A percentile compares a stretch with the other conserved stretches of the same genome.
phyloP scores from a whole-genome alignment of 2,329 filamentous ascomycete species.

The Allantophomopsis cytisporea region DNA sequence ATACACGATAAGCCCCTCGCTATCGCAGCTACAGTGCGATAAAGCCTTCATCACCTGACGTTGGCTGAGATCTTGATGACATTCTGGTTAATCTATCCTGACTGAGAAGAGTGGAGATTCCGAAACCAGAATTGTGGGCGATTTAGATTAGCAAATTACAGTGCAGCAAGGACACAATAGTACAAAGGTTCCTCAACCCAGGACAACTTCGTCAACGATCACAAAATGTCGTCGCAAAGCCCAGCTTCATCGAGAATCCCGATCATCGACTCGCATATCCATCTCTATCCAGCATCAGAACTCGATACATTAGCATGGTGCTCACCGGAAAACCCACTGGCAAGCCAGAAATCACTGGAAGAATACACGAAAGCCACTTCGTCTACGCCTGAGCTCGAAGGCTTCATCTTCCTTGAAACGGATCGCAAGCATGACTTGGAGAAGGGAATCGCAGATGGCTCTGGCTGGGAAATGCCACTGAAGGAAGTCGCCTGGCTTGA shows the following conservation, averaged over 20 bases:
- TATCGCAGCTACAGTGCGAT: too few relatives aligned
- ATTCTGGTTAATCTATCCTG: too few relatives aligned
- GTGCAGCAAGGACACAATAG: too few relatives aligned
- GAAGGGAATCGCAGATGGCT: constrained; percentile 26
- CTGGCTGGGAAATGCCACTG: constrained; percentile 55
- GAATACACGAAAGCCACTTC: constrained; percentile 15
- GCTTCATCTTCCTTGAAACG: constrained; percentile 74
- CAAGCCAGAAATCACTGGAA: constrained; percentile 14
- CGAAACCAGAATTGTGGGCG: too few relatives aligned
- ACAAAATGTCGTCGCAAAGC: too few relatives aligned
- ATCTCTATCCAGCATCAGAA: constrained; percentile 66
- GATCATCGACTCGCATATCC: constrained; percentile 84
- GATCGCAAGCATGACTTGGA: constrained; percentile 54
- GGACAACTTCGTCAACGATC: too few relatives aligned
- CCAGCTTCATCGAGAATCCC: not conserved
- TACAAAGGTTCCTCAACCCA: too few relatives aligned
- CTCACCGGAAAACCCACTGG: constrained; percentile 38
- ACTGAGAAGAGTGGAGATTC: too few relatives aligned
- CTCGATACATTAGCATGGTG: constrained; percentile 57
- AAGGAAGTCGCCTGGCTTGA: constrained; percentile 59
- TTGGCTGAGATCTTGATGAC: too few relatives aligned
- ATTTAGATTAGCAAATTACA: too few relatives aligned
- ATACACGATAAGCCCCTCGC: too few relatives aligned
- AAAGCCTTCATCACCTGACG: too few relatives aligned
- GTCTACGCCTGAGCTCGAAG: constrained; percentile 32